Percentiles rank a stretch among this genome's conserved stretches.
phyloP scores from a whole-genome alignment of 345 rosid genomes.

The Eucalyptus camaldulensis region DNA sequence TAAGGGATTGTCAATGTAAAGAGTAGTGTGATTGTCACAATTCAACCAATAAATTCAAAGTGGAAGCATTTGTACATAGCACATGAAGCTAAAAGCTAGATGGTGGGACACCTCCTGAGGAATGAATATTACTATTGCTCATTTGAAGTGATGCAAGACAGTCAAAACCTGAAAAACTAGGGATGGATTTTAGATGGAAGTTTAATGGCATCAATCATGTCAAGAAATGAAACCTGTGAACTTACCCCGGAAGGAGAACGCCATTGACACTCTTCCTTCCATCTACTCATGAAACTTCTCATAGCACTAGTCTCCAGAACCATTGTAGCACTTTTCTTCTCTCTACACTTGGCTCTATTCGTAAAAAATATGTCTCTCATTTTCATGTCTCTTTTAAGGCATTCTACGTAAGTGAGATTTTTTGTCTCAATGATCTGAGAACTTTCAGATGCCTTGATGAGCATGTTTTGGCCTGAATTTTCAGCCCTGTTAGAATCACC shows the following conservation, averaged over 20 bases:
- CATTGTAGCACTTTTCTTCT: conserved; percentile 12
- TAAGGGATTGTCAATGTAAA: too few relatives aligned
- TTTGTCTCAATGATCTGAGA: conserved; percentile 27
- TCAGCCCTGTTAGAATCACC: neutral
- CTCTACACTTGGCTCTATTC: neutral
- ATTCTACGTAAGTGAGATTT: conserved; percentile 19
- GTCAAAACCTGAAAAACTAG: too few relatives aligned
- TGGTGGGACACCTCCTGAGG: too few relatives aligned
- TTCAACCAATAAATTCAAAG: too few relatives aligned
- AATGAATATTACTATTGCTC: too few relatives aligned
- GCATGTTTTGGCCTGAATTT: neutral
- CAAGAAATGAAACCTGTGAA: neutral
- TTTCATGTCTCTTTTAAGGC: conserved; percentile 10
- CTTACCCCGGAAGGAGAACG: conserved; percentile 28
- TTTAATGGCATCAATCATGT: neutral
- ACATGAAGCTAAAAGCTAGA: neutral
- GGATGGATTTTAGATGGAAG: neutral
- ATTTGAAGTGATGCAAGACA: too few relatives aligned
- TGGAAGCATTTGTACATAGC: neutral
- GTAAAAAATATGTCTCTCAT: conserved; percentile 6
- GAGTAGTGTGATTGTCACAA: too few relatives aligned
- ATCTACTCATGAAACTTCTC: conserved; percentile 46
- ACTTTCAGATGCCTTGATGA: neutral
- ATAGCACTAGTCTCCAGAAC: conserved; percentile 21
- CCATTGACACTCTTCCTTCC: conserved; percentile 64